Base-by-base conservation (phyloP, 2,329 filamentous ascomycete genomes). In the Aureobasidium subglaciale region DNA sequence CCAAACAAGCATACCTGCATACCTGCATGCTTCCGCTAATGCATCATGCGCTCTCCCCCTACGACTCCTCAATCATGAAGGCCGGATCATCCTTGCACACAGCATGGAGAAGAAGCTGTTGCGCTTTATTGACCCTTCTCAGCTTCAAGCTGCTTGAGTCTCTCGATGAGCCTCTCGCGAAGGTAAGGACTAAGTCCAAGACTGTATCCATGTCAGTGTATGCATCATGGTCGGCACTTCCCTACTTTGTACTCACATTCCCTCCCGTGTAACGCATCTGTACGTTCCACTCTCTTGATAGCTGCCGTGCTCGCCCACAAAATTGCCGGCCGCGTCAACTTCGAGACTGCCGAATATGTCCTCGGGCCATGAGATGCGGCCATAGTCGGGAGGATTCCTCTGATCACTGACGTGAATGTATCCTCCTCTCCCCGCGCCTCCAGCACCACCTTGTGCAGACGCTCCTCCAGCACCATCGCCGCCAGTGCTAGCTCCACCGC, bases 291-390 rank as follows among this genome's bases (percentile, higher is more conserved):
- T 81, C 27, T 75, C 68, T 67, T 84, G 81, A 70, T 83, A 85
- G 49, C 77, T 76, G 10, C 82, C 82, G 61, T 74, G 71, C 0
- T 71, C 75, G 41, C 76, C 78, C 16, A 79, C 75, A 66, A 85
- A 83, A n/a, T 72, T 68, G 1, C 82, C 82, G 16, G 74, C 60
- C 0, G 73, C 74, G 67, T 84, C 81, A 4, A 85, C 78, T 66
- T 85, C 82, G 22, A 85, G 64, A 61, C 81, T 84, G 13, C 82
- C 82, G 63, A 85, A 81, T 48, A 85, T 85, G 68, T 85, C 82
- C 64, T 85, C 82, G 0, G 82, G 82, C 77, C 78, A 83, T 50
- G 82, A 79, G 59, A 84, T 83, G n/a, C 82, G 67, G 1, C 82
- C 82, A 67, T 75, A 85, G 58, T 85, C 82, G 2, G 82, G 82